These are phyloP conservation scores for Rhizophagus clarus DNA, from an alignment of 192 early-diverging fungal genomes.

Conservation along the genomic window DNA sequence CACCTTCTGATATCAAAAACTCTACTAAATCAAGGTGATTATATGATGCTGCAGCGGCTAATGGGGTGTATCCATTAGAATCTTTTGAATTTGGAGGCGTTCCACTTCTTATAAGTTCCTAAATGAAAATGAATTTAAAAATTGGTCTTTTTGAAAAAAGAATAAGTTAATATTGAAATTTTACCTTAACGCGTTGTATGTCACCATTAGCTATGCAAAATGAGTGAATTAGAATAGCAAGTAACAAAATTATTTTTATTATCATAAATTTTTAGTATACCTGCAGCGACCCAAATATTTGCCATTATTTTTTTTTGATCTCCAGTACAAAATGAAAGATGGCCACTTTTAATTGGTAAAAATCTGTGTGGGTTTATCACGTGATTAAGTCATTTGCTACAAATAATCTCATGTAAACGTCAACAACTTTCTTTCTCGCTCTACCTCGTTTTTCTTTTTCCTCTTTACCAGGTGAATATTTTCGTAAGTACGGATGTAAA, in stretches of 20 bases:
- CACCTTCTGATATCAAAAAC: slow-evolving; percentile 64
- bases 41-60: slow-evolving; percentile 81
- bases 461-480: background rate
- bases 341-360: no score
- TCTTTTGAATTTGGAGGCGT: slow-evolving; percentile 68
- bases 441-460: no score
- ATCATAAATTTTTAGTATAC: slow-evolving; percentile 13
- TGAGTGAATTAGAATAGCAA: background rate
- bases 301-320: background rate
- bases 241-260: background rate
- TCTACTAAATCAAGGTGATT: slow-evolving; percentile 65
- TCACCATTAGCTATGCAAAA: slow-evolving; percentile 24
- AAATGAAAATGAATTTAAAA: background rate
- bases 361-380: no score
- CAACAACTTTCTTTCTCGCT: no score
- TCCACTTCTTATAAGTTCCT: slow-evolving; percentile 56
- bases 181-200: slow-evolving; percentile 27
- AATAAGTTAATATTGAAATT: background rate
- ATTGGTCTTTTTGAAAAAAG: background rate
- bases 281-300: slow-evolving; percentile 28
- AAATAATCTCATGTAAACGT: no score
- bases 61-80: slow-evolving; percentile 77
- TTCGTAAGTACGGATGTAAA: background rate
- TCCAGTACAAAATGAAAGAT: no score
- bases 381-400: no score